phyloP scores from a whole-genome alignment of 768 basidiomycete species.

The Amanita brunnescens region DNA sequence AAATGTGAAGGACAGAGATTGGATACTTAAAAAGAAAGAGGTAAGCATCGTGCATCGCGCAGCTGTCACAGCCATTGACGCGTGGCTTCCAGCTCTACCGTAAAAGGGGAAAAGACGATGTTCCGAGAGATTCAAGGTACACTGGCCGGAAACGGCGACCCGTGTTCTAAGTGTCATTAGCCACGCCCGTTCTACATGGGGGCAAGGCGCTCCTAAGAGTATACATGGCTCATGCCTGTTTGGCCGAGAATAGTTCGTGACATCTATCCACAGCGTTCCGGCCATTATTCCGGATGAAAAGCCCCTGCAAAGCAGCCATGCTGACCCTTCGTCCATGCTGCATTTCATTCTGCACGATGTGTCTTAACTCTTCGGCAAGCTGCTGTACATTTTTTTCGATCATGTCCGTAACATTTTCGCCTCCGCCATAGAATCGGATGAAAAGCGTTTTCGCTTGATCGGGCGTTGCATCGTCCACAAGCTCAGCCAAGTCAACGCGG shows the following conservation, averaged over 20 bases:
- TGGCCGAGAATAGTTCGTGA: slow-evolving; percentile 32
- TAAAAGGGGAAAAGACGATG: slow-evolving; percentile 75
- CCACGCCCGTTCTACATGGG: slow-evolving; percentile 9
- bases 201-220: background rate
- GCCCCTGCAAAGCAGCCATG: slow-evolving; percentile 94
- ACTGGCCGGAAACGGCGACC: slow-evolving; percentile 85
- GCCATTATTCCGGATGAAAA: slow-evolving; percentile 75
- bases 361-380: slow-evolving; percentile 45
- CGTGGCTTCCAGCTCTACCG: slow-evolving; percentile 57
- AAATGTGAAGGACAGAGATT: slow-evolving; percentile 69
- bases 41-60: slow-evolving; percentile 31
- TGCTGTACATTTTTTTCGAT: slow-evolving; percentile 27
- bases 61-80: background rate
- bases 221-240: slow-evolving; percentile 13
- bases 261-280: slow-evolving; percentile 45
- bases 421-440: slow-evolving; percentile 70
- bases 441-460: slow-evolving; percentile 74
- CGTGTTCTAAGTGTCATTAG: slow-evolving; percentile 48
- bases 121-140: slow-evolving; percentile 81
- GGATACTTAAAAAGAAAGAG: slow-evolving; percentile 97
- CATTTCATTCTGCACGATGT: slow-evolving; percentile 46
- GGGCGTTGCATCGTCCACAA: slow-evolving; percentile 82
- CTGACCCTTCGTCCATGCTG: slow-evolving; percentile 55
- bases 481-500: slow-evolving; percentile 78
- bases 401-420: slow-evolving; percentile 20